phyloP scores from a whole-genome alignment of 2,329 filamentous ascomycete genomes.

The Hymenoscyphus fraxineus region DNA sequence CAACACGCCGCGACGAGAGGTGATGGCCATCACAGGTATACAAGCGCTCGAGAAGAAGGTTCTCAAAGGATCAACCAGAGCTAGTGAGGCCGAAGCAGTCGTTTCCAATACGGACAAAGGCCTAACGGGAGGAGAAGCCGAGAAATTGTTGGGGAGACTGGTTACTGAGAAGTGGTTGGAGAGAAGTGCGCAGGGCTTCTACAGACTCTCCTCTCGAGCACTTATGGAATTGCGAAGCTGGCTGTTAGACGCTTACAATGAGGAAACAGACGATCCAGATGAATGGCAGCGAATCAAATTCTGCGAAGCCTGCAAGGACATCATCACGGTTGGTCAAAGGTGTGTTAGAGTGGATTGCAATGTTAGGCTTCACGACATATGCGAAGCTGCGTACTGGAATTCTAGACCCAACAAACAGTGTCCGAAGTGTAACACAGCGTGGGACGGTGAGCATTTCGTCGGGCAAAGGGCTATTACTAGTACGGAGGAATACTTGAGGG shows the following conservation, averaged over 20 bases:
- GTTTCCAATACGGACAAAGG: constrained; percentile 45
- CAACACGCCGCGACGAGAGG: constrained; percentile 75
- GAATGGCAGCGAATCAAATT: constrained; percentile 75
- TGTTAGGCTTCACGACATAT: constrained; percentile 72
- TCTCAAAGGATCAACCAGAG: constrained; percentile 43
- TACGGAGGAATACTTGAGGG: constrained; percentile 33
- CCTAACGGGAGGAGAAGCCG: constrained; percentile 74
- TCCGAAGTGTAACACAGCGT: constrained; percentile 53
- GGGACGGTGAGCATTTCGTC: constrained; percentile 39
- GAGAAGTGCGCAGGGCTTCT: constrained; percentile 67
- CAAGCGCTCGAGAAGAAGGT: constrained; percentile 73
- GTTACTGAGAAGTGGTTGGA: constrained; percentile 83
- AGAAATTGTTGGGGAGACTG: constrained; percentile 65
- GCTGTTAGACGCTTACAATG: constrained; percentile 88
- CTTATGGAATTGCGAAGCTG: constrained; percentile 82
- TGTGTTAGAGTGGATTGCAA: constrained; percentile 66
- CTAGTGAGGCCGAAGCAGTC: constrained; percentile 33
- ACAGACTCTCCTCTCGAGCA: constrained; percentile 69
- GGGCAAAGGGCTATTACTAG: constrained; percentile 34
- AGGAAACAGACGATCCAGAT: constrained; percentile 54
- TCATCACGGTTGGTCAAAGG: constrained; percentile 79
- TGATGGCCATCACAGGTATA: constrained; percentile 76
- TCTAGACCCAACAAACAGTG: constrained; percentile 55
- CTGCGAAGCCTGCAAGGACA: constrained; percentile 84
- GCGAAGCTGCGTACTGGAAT: constrained; percentile 69